Conservation (phyloP, 1,139 yeast species). For the Taphrina communis region DNA sequence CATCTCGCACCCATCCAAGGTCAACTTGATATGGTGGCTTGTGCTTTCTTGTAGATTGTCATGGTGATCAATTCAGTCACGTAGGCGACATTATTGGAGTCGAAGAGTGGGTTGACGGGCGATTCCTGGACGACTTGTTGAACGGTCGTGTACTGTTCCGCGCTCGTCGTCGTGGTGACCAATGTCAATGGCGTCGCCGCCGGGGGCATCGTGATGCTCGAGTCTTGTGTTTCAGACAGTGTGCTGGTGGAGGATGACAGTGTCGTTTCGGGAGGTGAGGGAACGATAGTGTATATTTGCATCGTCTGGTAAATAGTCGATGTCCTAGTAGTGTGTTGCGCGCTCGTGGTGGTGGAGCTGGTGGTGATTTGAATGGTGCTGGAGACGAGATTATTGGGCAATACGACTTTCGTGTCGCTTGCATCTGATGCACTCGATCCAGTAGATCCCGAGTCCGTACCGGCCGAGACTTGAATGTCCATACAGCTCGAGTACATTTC, state of each 20-base stretch:
- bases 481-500: conserved; percentile 47
- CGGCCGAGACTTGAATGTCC: conserved; percentile 43
- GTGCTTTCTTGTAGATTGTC: conserved; percentile 1
- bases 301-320: conserved; percentile 14
- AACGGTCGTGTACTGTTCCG: conserved; percentile 1
- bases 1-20: neutral
- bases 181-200: neutral
- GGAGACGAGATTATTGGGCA: neutral
- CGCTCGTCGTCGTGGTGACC: neutral
- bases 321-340: conserved; percentile 2
- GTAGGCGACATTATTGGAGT: conserved; percentile 1
- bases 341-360: neutral
- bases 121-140: neutral
- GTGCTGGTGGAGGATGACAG: neutral
- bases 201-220: neutral
- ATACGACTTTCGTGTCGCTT: neutral
- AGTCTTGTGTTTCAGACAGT: neutral
- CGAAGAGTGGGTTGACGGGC: conserved; percentile 16
- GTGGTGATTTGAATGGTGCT: neutral
- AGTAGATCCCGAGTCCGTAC: neutral
- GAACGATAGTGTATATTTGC: neutral
- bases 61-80: conserved; percentile 16
- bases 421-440: neutral
- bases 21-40: neutral
- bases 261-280: neutral